Base-by-base conservation (phyloP, 768 basidiomycete species). In the Lactarius trivialis region DNA sequence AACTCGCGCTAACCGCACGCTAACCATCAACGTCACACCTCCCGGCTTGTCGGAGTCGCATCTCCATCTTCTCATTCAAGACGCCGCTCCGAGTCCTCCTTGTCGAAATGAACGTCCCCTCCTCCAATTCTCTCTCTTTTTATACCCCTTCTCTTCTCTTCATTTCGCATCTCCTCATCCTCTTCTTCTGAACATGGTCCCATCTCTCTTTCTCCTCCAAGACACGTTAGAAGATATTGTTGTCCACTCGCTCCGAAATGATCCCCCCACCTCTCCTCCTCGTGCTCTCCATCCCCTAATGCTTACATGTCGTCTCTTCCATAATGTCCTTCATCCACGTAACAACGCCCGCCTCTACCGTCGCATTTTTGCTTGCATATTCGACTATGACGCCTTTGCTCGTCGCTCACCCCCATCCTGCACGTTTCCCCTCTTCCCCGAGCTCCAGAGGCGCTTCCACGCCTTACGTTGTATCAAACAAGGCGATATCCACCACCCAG, bases 211-310 rank as follows among this genome's bases (percentile, higher is more conserved):
- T 62, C 49, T 58, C 65, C 61, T 60, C 64, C 82, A 81, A 63
- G 89, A 93, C 74, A 77, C 91, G 28, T 78, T 94, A 49, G 87
- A 93, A 69, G 84, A 85, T 49, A 85, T 93, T 66, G 87, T 88
- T 3, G 84, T 81, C 70, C 82, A 83, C 67, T 73, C 82, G 36
- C 83, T 80, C 24, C 70, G 79, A 9, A 63, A 62, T 62, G 58
- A 60, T 32, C 73, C 80, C 56, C 76, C 83, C 34, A 83, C 85
- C 21, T 85, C 87, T 15, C 66, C 66, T 6, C 87, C 86, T 19
- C 74, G 81, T 2, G 75, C 75, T 21, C 74, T 91, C 39, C 61
- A 80, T 17, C 75, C 85, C 8, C 74, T 92, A 24, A 77, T 89
- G 34, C 65, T 73, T 34, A 76, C 80, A 24, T 83, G 79, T 71